Evolutionary conservation across 2,329 filamentous ascomycete species (phyloP).

Genomic region (Alternaria sp.): DNA sequence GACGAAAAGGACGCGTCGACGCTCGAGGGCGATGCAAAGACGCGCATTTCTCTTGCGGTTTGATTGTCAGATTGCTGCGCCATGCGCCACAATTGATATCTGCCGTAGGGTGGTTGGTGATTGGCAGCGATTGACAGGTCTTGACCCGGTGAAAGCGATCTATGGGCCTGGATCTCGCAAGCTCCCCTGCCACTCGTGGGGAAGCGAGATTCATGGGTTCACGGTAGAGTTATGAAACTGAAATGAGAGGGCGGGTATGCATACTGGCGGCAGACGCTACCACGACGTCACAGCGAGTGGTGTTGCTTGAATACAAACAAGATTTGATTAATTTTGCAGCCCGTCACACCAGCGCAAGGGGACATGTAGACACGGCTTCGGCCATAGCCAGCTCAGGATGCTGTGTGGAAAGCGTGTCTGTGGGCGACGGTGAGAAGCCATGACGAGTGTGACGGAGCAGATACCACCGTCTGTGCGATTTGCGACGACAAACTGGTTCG

Average conservation of each 20-base stretch:
- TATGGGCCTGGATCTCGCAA: slow-evolving; percentile 8
- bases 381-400: no score
- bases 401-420: slow-evolving; percentile 11
- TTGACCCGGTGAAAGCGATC: slow-evolving; percentile 1
- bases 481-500: background rate
- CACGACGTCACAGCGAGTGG: slow-evolving; percentile 24
- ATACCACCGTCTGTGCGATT: background rate
- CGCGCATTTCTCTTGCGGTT: slow-evolving; percentile 41
- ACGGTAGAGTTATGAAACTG: slow-evolving; percentile 6
- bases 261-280: slow-evolving; percentile 13
- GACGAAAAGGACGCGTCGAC: slow-evolving; percentile 14
- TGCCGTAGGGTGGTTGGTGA: background rate
- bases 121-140: slow-evolving; percentile 9
- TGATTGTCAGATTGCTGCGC: slow-evolving; percentile 23
- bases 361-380: background rate
- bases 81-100: slow-evolving; percentile 30
- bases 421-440: background rate
- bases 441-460: background rate
- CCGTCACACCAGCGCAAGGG: slow-evolving; percentile 13
- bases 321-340: slow-evolving; percentile 25
- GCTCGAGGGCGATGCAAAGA: slow-evolving; percentile 25
- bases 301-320: slow-evolving; percentile 28
- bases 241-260: slow-evolving; percentile 22
- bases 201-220: slow-evolving; percentile 16
- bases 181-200: slow-evolving; percentile 13